Base-by-base conservation (phyloP, 2,329 filamentous ascomycete species). In the Penicillium oxalicum region DNA sequence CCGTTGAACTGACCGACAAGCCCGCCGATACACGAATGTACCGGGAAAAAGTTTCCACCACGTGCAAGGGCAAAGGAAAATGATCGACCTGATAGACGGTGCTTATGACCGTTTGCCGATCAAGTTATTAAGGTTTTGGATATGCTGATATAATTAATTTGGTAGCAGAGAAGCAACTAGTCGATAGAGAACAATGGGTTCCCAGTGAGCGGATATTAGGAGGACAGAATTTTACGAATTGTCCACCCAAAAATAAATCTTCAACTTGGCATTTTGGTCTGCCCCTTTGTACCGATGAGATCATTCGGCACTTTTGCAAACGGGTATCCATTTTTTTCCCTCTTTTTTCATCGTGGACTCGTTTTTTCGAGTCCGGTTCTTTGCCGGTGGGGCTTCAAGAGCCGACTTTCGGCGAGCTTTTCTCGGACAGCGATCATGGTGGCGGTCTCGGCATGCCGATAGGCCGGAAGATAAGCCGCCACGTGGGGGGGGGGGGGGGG, bases 361-460 rank as follows among this genome's bases (percentile, higher is more conserved):
- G 47, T 52, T 43, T 37, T 34, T 28, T 33, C 44, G 41, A 53
- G 50, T 25, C 54, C 44, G 18, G 42, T 34, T 18, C 18, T 33
- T 32, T 53, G 32, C 40, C 38, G 18, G 56, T 58, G 57, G 57
- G 57, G 46, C 49, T 8, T 9, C 29, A 55, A 52, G 35, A 34
- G 50, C 57, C 57, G 57, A 58, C 35, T 48, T 51, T 55, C 55
- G 57, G 55, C 54, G 53, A 34, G 47, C 25, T n/a, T 36, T 33
- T 49, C 18, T 18, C 51, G 51, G 49, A 33, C 13, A 29, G 5
- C 13, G 36, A 41, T 51, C 50, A 48, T 51, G 24, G 38, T 13
- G 38, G 48, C 43, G 47, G 48, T 50, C 47, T 56, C 53, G 55
- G 49, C 13, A 52, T 57, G 52, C 56, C 57, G 56, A 48, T 32